phyloP scores from a whole-genome alignment of 2,329 filamentous ascomycete genomes.

The Raffaelea ambrosiae region DNA sequence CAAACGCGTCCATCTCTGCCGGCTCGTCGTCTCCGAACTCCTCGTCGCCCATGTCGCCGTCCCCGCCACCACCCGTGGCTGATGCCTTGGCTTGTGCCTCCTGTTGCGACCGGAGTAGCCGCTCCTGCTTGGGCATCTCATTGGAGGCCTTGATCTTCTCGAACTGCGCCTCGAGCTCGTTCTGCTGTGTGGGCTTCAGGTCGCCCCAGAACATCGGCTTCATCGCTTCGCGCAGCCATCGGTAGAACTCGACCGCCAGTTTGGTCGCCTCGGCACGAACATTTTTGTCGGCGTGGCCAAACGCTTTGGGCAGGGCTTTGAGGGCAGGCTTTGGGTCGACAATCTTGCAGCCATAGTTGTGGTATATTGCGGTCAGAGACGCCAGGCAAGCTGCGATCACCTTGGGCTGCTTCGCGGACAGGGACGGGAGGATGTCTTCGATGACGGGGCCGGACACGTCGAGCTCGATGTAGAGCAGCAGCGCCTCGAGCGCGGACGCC shows the following conservation, averaged over 20 bases:
- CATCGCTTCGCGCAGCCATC: slow-evolving; percentile 96
- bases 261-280: slow-evolving; percentile 89
- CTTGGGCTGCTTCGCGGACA: slow-evolving; percentile 87
- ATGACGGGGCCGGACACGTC: slow-evolving; percentile 79
- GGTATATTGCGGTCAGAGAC: slow-evolving; percentile 74
- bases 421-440: slow-evolving; percentile 76
- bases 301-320: slow-evolving; percentile 82
- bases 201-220: slow-evolving; percentile 97
- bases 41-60: slow-evolving; percentile 60
- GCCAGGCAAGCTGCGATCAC: slow-evolving; percentile 64
- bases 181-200: slow-evolving; percentile 89
- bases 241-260: slow-evolving; percentile 86
- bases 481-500: slow-evolving; percentile 72
- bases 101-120: slow-evolving; percentile 82
- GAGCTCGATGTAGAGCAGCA: slow-evolving; percentile 83
- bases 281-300: slow-evolving; percentile 96
- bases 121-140: slow-evolving; percentile 85
- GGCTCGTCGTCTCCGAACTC: slow-evolving; percentile 53
- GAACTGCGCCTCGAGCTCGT: slow-evolving; percentile 87
- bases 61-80: slow-evolving; percentile 50
- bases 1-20: slow-evolving; percentile 70
- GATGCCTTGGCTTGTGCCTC: slow-evolving; percentile 62
- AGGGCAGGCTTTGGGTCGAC: slow-evolving; percentile 89
- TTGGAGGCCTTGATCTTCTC: slow-evolving; percentile 70
- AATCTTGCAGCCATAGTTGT: slow-evolving; percentile 91